phyloP scores from a whole-genome alignment of 129 eudicot species.

The Helichrysum umbraculigerum region DNA sequence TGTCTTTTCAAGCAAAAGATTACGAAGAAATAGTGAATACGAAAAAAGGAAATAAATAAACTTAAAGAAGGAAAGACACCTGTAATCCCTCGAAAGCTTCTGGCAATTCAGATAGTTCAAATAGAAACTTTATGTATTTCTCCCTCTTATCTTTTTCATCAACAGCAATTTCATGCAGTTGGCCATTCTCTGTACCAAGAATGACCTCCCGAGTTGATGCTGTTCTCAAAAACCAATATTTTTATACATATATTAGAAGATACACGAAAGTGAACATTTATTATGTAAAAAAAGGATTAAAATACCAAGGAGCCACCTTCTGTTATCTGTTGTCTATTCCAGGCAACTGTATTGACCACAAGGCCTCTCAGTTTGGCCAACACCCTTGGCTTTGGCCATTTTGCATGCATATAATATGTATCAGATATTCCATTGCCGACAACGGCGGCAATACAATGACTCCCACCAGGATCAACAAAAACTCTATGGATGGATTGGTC shows the following conservation, averaged over 20 bases:
- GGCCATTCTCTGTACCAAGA: slow-evolving; percentile 91
- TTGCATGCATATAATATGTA: slow-evolving; percentile 84
- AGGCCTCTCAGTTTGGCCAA: slow-evolving; percentile 75
- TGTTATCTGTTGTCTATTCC: slow-evolving; percentile 91
- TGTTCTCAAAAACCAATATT: slow-evolving; percentile 20
- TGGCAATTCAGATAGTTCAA: slow-evolving; percentile 76
- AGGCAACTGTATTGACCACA: slow-evolving; percentile 86
- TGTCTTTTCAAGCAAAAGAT: neutral
- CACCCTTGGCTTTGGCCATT: slow-evolving; percentile 86
- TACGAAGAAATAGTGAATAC: neutral
- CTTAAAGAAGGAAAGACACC: slow-evolving; percentile 41
- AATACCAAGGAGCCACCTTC: slow-evolving; percentile 53
- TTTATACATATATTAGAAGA: neutral
- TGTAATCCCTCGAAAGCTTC: slow-evolving; percentile 85
- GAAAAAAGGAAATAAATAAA: neutral
- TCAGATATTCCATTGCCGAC: slow-evolving; percentile 80
- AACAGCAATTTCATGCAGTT: slow-evolving; percentile 77
- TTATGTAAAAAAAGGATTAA: neutral
- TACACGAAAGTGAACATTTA: neutral
- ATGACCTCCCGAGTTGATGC: slow-evolving; percentile 91
- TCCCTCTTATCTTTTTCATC: slow-evolving; percentile 97
- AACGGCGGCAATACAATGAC: slow-evolving; percentile 85
- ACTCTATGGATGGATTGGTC: slow-evolving; percentile 90
- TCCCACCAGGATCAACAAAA: slow-evolving; percentile 96
- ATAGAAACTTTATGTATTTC: slow-evolving; percentile 79